These are phyloP conservation scores for Zygnema circumcarinatum DNA, from an alignment of 139 green algal species.

Conservation along the genomic window DNA sequence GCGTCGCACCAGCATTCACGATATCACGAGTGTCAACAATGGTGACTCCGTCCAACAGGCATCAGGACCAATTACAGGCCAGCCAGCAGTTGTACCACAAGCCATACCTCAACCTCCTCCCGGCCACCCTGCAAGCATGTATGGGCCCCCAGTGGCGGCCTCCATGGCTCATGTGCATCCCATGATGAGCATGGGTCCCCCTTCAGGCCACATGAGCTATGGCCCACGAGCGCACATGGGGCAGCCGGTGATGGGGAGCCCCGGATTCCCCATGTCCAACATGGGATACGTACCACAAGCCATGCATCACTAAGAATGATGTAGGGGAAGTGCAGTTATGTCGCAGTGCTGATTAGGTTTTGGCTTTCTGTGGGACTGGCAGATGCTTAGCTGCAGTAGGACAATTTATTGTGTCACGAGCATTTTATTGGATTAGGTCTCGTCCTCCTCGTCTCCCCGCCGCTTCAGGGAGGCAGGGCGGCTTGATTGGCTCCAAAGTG, in stretches of 20 bases:
- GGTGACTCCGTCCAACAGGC: constrained; percentile 14
- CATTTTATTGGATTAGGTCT: too few species aligned
- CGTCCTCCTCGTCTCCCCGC: too few species aligned
- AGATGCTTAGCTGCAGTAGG: too few species aligned
- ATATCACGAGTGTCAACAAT: constrained; percentile 75
- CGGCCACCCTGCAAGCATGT: constrained; percentile 15
- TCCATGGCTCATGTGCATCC: constrained; percentile 21
- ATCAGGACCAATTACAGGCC: constrained; percentile 39
- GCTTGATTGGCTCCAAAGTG: too few species aligned
- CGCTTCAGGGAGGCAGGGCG: too few species aligned
- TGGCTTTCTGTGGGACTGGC: too few species aligned
- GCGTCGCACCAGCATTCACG: constrained; percentile 79
- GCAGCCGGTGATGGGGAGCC: constrained; percentile 25
- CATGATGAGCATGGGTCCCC: constrained; percentile 37
- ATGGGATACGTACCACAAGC: constrained; percentile 36
- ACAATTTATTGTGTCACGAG: too few species aligned
- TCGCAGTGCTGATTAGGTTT: too few species aligned
- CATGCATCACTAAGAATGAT: constrained; percentile 38
- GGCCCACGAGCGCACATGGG: constrained; percentile 31
- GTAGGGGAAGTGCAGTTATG: too few species aligned
- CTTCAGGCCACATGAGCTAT: constrained; percentile 28
- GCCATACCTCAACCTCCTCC: neutral
- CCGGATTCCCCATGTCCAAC: constrained; percentile 36
- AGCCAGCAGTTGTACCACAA: constrained; percentile 25
- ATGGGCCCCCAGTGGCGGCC: neutral